Conservation (phyloP, 23 red algal genomes). For the Gracilaria caudata region DNA sequence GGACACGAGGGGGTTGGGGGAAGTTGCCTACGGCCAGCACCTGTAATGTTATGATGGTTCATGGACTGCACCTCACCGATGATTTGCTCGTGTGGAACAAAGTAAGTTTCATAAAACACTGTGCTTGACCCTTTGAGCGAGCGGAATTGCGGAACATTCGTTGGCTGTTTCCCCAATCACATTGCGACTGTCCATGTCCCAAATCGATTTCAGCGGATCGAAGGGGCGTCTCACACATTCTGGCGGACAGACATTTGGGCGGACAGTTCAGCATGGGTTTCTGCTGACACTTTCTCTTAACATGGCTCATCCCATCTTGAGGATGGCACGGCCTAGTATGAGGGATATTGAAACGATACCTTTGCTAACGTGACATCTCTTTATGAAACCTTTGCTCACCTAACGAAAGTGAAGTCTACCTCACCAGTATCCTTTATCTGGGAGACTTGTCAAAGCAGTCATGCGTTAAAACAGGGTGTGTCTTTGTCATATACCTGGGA, state of each 20-base stretch:
- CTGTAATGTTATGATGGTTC: too few species aligned
- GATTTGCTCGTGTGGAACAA: not conserved
- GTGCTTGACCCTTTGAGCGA: too few species aligned
- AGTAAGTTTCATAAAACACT: not conserved
- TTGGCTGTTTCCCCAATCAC: slow-evolving; percentile 3
- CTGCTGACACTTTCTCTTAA: not conserved
- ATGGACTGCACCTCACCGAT: not conserved
- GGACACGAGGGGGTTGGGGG: too few species aligned
- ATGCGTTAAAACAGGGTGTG: not conserved
- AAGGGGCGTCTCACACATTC: not conserved
- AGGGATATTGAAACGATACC: too few species aligned
- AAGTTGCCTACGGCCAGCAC: too few species aligned
- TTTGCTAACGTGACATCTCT: not conserved
- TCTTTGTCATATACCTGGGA: too few species aligned
- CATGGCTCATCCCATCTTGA: not conserved
- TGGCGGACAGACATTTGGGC: not conserved
- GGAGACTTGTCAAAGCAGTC: not conserved
- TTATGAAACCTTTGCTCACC: slow-evolving; percentile 3
- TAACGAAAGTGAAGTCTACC: not conserved
- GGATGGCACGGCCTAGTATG: too few species aligned
- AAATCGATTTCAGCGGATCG: slow-evolving; percentile 11
- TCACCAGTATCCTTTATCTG: not conserved
- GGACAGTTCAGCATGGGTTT: not conserved
- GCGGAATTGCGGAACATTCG: not conserved
- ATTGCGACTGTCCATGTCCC: not conserved